Evolutionary conservation across 257 asterid species (phyloP).

Genomic region (Petunia axillaris): DNA sequence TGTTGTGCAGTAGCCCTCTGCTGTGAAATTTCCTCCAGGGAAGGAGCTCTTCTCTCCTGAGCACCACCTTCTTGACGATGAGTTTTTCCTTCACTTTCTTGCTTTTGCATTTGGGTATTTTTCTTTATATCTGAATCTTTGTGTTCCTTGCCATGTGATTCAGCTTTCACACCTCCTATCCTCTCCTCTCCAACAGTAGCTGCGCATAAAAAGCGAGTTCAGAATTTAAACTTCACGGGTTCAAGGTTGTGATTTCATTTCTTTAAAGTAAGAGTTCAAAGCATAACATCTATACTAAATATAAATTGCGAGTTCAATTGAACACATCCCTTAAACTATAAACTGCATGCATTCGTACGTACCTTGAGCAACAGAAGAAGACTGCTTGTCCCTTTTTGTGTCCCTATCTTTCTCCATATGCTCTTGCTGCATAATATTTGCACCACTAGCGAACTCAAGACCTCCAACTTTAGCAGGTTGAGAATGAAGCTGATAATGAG

Average conservation of each 20-base stretch:
- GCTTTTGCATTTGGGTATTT: not conserved
- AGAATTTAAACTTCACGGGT: not conserved
- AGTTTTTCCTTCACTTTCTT: not conserved
- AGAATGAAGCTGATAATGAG: slow-evolving; percentile 1
- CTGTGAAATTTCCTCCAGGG: slow-evolving; percentile 53
- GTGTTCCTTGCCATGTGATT: slow-evolving; percentile 8
- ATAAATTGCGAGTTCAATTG: too few species aligned
- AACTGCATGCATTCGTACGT: not conserved
- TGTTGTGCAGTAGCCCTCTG: slow-evolving; percentile 61
- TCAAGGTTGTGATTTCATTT: too few species aligned
- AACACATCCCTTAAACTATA: too few species aligned
- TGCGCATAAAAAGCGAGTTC: not conserved
- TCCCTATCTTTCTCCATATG: not conserved
- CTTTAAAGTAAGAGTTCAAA: too few species aligned
- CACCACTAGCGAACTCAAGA: not conserved
- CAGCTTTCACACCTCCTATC: slow-evolving; percentile 28
- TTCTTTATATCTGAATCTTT: not conserved
- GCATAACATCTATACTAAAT: not conserved
- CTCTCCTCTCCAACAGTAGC: not conserved
- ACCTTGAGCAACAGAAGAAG: not conserved
- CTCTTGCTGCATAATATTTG: not conserved
- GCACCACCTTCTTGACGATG: not conserved
- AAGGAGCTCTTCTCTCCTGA: slow-evolving; percentile 8
- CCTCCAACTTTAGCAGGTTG: slow-evolving; percentile 17
- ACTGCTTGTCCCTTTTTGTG: not conserved